These are phyloP conservation scores for Boletellus ananas DNA, from an alignment of 768 basidiomycete species.

Conservation along the genomic window DNA sequence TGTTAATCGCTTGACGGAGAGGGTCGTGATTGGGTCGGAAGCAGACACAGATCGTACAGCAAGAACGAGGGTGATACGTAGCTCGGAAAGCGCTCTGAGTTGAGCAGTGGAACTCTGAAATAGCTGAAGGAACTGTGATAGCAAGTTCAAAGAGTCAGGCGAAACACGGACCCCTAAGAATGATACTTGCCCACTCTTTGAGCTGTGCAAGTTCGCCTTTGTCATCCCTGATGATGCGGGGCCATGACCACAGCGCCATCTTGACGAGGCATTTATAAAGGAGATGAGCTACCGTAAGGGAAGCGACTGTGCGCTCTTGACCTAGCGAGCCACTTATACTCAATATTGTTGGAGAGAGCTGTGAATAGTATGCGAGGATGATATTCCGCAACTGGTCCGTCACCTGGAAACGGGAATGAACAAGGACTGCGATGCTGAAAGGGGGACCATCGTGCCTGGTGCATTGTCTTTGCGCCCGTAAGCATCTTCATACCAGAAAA, in stretches of 20 bases:
- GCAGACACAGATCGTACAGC: constrained; percentile 36
- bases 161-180: background rate
- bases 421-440: background rate
- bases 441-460: constrained; percentile 40
- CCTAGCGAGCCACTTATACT: constrained; percentile 33
- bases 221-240: constrained; percentile 40
- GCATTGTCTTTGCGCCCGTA: constrained; percentile 63
- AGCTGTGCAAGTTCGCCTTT: constrained; percentile 43
- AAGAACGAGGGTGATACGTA: constrained; percentile 53
- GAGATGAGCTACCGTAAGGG: constrained; percentile 58
- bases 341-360: constrained; percentile 37
- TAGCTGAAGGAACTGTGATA: constrained; percentile 52
- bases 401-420: constrained; percentile 15
- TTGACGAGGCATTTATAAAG: constrained; percentile 73
- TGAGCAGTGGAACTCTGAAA: constrained; percentile 59
- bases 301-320: constrained; percentile 39
- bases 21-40: constrained; percentile 36
- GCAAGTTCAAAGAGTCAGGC: background rate
- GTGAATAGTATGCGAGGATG: constrained; percentile 62
- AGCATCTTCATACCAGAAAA: constrained; percentile 68
- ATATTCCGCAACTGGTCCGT: constrained; percentile 41
- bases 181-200: constrained; percentile 49
- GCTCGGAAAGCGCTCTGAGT: constrained; percentile 49
- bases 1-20: constrained; percentile 55
- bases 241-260: constrained; percentile 71